A percentile compares a stretch with the other conserved stretches of the same genome.
Conservation (phyloP, 2,329 filamentous ascomycete genomes). For the Sarocladium oryzae region DNA sequence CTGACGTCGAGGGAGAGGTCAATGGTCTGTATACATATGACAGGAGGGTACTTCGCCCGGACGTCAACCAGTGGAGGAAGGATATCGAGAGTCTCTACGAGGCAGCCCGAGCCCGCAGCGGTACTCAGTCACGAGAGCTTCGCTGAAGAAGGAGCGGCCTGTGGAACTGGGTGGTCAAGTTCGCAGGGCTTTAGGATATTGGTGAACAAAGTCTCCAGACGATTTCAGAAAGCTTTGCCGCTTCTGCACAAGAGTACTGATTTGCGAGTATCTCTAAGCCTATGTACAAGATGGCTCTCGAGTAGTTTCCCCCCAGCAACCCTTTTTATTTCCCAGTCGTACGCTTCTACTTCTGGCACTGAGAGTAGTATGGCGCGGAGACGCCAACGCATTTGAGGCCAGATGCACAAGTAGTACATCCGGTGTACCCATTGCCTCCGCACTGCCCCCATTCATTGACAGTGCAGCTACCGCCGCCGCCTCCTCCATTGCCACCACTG, state of each 20-base stretch:
- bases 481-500: neutral
- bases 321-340: neutral
- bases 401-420: constrained; percentile 2
- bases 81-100: constrained; percentile 56
- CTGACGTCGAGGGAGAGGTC: constrained; percentile 68
- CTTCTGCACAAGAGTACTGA: no score
- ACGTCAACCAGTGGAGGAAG: constrained; percentile 50
- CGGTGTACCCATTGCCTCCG: neutral
- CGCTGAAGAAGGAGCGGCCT: neutral
- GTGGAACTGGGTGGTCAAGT: neutral
- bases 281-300: no score
- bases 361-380: constrained; percentile 5
- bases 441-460: constrained; percentile 3
- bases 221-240: neutral
- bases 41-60: constrained; percentile 50
- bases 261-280: no score
- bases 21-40: constrained; percentile 68
- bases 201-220: neutral
- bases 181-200: neutral
- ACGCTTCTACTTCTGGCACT: constrained; percentile 2
- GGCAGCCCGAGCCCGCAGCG: constrained; percentile 34
- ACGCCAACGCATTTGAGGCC: constrained; percentile 5
- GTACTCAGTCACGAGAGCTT: neutral
- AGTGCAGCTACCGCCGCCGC: constrained; percentile 1
- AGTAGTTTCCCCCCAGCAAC: no score